A percentile compares a stretch with the other conserved stretches of the same genome.
Conservation (phyloP, 371 early-diverging fungal genomes). For the Haplosporangium sp. region DNA sequence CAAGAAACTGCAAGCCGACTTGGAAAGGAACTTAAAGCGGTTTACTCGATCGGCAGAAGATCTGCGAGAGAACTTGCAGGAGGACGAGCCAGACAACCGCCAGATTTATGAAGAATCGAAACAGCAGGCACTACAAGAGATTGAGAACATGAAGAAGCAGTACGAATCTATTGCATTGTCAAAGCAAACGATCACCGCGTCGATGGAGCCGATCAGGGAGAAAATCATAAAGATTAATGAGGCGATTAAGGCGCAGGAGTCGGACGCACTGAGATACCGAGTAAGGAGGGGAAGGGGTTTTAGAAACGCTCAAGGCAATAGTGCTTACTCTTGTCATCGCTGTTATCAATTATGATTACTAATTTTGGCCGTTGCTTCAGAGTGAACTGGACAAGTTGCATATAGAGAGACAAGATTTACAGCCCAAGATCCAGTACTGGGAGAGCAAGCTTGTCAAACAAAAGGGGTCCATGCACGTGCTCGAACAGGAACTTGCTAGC, state of each 20-base stretch:
- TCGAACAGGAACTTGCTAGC: slow-evolving; percentile 42
- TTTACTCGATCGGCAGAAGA: slow-evolving; percentile 20
- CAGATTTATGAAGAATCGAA: slow-evolving; percentile 55
- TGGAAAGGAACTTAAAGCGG: slow-evolving; percentile 22
- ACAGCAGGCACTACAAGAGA: slow-evolving; percentile 39
- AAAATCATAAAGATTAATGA: slow-evolving; percentile 46
- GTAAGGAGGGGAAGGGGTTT: too few relatives aligned
- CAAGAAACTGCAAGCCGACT: slow-evolving; percentile 4
- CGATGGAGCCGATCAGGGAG: slow-evolving; percentile 38
- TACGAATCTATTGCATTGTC: slow-evolving; percentile 40
- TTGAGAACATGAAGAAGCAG: slow-evolving; percentile 47
- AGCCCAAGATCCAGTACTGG: slow-evolving; percentile 60
- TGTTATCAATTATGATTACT: too few relatives aligned
- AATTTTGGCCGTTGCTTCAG: slow-evolving; percentile 1
- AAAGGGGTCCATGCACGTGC: slow-evolving; percentile 18
- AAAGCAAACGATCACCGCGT: slow-evolving; percentile 29
- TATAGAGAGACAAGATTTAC: slow-evolving; percentile 36
- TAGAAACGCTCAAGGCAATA: background rate
- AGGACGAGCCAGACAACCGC: slow-evolving; percentile 31
- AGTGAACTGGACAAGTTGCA: slow-evolving; percentile 54
- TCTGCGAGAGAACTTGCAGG: slow-evolving; percentile 17
- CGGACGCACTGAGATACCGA: slow-evolving; percentile 14
- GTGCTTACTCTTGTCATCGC: too few relatives aligned
- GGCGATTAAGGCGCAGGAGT: slow-evolving; percentile 30
- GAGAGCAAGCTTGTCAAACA: slow-evolving; percentile 51